Conservation (phyloP, 2,329 filamentous ascomycete species). For the Aspergillus melleus region DNA sequence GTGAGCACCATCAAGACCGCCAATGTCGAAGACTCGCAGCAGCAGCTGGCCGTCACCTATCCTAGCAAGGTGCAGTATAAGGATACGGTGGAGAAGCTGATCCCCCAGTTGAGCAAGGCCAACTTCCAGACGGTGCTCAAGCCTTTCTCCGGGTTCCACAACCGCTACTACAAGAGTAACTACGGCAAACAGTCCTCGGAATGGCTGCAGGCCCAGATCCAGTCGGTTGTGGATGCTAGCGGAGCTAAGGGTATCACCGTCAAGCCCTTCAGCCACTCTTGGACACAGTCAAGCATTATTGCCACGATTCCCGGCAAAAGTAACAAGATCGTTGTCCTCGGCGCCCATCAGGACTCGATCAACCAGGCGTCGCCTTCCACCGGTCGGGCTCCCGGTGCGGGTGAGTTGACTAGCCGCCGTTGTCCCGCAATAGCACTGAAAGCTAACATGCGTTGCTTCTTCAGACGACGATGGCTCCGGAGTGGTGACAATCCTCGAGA, state of each 20-base stretch:
- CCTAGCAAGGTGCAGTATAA: neutral
- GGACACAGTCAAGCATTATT: constrained; percentile 1
- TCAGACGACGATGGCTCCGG: constrained; percentile 4
- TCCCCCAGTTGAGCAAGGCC: constrained; percentile 1
- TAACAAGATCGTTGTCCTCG: neutral
- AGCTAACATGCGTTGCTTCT: neutral
- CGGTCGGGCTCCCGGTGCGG: constrained; percentile 4
- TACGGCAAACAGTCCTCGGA: constrained; percentile 2
- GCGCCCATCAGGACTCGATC: constrained; percentile 2
- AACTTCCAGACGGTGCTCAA: constrained; percentile 1
- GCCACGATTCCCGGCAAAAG: constrained; percentile 2
- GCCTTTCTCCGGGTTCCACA: constrained; percentile 4
- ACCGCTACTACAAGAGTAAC: constrained; percentile 2
- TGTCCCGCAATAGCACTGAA: neutral
- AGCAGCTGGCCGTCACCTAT: neutral
- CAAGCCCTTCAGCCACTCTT: constrained; percentile 1
- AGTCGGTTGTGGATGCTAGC: neutral
- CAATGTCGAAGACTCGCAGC: neutral
- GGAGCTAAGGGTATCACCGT: constrained; percentile 2
- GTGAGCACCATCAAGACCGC: neutral
- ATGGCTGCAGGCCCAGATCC: constrained; percentile 2
- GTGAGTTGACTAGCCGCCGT: neutral
- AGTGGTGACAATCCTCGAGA: constrained; percentile 1
- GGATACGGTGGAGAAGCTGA: neutral
- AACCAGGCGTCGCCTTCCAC: neutral